phyloP scores from a whole-genome alignment of 129 eudicot species.

The Escallonia rubra region DNA sequence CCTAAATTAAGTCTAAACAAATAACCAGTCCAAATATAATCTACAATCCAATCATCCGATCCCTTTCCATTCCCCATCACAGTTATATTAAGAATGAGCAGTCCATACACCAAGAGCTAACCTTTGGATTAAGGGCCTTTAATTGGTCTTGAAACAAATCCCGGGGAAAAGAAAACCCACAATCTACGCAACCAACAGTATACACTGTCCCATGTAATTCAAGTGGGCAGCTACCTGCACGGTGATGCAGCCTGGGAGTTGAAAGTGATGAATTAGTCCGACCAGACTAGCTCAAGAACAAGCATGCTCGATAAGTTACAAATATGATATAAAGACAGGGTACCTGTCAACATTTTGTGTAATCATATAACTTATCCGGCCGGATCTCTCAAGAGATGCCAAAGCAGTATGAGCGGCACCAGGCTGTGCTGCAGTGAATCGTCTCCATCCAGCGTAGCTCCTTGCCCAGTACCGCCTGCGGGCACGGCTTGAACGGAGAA shows the following conservation, averaged over 20 bases:
- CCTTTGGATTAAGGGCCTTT: constrained; percentile 81
- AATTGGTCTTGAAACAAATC: constrained; percentile 74
- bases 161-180: constrained; percentile 70
- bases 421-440: constrained; percentile 75
- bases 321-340: neutral
- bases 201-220: constrained; percentile 95
- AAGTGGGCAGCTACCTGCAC: constrained; percentile 90
- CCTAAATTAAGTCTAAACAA: too few relatives aligned
- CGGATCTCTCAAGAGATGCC: constrained; percentile 74
- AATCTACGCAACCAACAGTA: constrained; percentile 67
- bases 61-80: too few relatives aligned
- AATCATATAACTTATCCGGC: constrained; percentile 71
- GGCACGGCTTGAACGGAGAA: constrained; percentile 71
- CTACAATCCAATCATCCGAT: too few relatives aligned
- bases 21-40: too few relatives aligned
- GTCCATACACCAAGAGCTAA: constrained; percentile 8
- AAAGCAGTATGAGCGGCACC: constrained; percentile 78
- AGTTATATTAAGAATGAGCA: neutral
- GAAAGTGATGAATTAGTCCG: constrained; percentile 11
- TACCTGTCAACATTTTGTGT: constrained; percentile 99
- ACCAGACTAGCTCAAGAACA: neutral
- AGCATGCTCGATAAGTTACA: too few relatives aligned
- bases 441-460: constrained; percentile 98
- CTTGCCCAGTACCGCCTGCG: constrained; percentile 95
- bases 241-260: constrained; percentile 81